Percentiles rank a stretch among this genome's conserved stretches.
Evolutionary conservation across 1,284 basidiomycete genomes (phyloP).

Genomic region (Ustilago xerochloae): DNA sequence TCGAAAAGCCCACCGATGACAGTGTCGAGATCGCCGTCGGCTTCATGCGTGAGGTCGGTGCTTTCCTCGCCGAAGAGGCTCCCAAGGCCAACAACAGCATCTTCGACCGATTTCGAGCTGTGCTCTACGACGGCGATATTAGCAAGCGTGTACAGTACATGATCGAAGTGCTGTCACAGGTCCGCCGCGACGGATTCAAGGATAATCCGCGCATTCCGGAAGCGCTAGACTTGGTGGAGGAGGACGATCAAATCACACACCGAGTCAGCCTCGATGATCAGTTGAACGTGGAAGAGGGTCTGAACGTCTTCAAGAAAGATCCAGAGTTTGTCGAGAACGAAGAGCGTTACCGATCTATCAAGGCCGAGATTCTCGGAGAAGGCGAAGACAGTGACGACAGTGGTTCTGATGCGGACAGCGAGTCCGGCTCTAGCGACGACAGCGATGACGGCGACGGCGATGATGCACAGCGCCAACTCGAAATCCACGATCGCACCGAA

Average conservation of each 20-base stretch:
- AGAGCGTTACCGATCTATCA: slow-evolving; percentile 91
- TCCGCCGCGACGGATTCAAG: slow-evolving; percentile 97
- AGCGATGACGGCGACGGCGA: slow-evolving; percentile 75
- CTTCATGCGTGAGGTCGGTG: slow-evolving; percentile 96
- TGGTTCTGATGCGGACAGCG: slow-evolving; percentile 41
- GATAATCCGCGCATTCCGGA: slow-evolving; percentile 94
- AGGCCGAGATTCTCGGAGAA: slow-evolving; percentile 87
- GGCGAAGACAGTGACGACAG: slow-evolving; percentile 47
- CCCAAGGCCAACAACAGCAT: slow-evolving; percentile 93
- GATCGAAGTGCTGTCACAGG: slow-evolving; percentile 84
- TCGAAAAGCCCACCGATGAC: slow-evolving; percentile 95
- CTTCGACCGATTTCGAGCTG: slow-evolving; percentile 94
- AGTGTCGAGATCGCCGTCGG: slow-evolving; percentile 98
- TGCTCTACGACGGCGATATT: slow-evolving; percentile 93
- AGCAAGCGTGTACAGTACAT: slow-evolving; percentile 98
- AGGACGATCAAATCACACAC: slow-evolving; percentile 92
- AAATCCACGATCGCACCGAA: slow-evolving; percentile 93
- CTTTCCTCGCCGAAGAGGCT: slow-evolving; percentile 91
- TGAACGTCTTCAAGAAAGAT: slow-evolving; percentile 97
- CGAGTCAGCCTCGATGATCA: slow-evolving; percentile 91
- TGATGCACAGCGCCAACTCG: slow-evolving; percentile 69
- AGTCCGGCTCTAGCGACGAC: slow-evolving; percentile 64
- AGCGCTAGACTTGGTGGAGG: slow-evolving; percentile 93
- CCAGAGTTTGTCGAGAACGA: slow-evolving; percentile 89
- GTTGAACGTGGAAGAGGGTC: slow-evolving; percentile 88